Conservation (phyloP, 768 basidiomycete species). For the Steccherinum ochraceum region DNA sequence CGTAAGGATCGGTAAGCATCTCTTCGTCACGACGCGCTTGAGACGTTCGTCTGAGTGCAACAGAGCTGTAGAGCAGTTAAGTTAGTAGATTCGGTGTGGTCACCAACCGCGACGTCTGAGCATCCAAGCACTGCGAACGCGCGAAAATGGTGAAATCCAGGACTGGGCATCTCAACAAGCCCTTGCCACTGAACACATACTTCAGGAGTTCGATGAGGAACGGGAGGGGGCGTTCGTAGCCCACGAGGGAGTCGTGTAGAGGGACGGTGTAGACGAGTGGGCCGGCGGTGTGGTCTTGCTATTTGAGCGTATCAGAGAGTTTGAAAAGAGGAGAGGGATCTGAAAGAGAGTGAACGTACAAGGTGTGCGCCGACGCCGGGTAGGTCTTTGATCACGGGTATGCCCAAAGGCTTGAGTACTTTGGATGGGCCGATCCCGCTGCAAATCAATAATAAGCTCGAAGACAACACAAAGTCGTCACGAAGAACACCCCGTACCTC, state of each 20-base stretch:
- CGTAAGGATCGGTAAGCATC: too few relatives aligned
- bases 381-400: conserved; percentile 23
- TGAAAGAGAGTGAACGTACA: conserved; percentile 14
- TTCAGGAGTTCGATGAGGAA: background rate
- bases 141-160: background rate
- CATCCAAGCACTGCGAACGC: background rate
- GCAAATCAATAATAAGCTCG: background rate
- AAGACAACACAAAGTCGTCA: background rate
- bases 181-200: background rate
- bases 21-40: too few relatives aligned
- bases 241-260: background rate
- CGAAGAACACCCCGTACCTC: conserved; percentile 8
- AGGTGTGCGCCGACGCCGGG: conserved; percentile 29
- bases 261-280: background rate
- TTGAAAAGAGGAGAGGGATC: background rate
- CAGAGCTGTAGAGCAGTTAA: too few relatives aligned
- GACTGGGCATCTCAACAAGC: background rate
- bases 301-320: background rate
- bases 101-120: too few relatives aligned
- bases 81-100: too few relatives aligned
- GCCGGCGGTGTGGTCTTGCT: background rate
- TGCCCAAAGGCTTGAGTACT: conserved; percentile 25
- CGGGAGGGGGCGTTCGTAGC: background rate
- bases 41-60: too few relatives aligned
- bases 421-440: conserved; percentile 40